Evolutionary conservation across 305 asterid genomes (phyloP), one percentile per base, ranked within the genome.

Genomic region (Fraxinus ornus): DNA sequence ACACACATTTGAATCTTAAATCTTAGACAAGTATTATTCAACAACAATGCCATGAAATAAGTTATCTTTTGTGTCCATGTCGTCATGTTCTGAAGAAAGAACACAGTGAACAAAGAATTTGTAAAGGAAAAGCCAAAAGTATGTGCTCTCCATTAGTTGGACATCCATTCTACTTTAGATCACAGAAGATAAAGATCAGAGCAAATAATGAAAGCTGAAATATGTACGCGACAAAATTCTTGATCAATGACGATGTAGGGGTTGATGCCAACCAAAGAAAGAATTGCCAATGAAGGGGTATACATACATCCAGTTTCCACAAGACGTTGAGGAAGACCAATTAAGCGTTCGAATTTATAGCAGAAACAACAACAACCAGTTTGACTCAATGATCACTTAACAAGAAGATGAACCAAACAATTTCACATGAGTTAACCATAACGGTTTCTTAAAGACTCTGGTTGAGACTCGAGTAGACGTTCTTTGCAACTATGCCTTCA

Each of bases 61-160:
- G 12, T 7, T 1, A 37, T 37, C 44, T 7, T 9, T 37, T 37
- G 10, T 37, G 10, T 37, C 44, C 44, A 37, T 37, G 44, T 8
- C 2, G 44, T 37, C 44, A 7, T 7, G 44, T 37, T 37, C 12
- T 7, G 44, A 9, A 37, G 44, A 37, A 37, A 37, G 44, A 13
- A 79, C 44, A 28, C 64, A 17, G 4, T 0, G 22, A 52, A 52
- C 64, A 4, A 52, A 15, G 9, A 55, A 55, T 55, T 55, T 55
- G 66, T 55, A 17, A n/a, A 55, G 66, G 66, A n/a, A 17, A n/a
- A 55, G 8, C 66, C 21, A 55, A 82, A 82, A 57, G 81, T 66
- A 77, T 70, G 49, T 68, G 19, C 77, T 37, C 37, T 36, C 28
- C 77, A 24, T 7, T 66, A 35, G 44, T 0, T 49, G 74, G 79